phyloP scores from a whole-genome alignment of 1,284 basidiomycete species.

The Gomphus sp. region DNA sequence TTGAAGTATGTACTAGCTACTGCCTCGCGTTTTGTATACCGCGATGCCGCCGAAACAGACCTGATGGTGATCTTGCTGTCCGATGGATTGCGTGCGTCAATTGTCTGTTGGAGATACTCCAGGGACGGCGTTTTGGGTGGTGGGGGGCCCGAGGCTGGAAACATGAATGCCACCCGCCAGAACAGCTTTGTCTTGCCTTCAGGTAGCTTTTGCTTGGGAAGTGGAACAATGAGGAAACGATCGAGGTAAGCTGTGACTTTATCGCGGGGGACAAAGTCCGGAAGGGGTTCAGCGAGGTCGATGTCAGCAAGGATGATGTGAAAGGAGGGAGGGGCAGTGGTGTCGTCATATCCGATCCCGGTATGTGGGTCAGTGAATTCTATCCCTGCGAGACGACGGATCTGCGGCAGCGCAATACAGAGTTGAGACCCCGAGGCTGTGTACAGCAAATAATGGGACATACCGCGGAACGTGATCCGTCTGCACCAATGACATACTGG shows the following conservation, averaged over 20 bases:
- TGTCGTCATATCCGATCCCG: conserved; percentile 15
- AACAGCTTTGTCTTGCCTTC: background rate
- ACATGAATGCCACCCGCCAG: conserved; percentile 10
- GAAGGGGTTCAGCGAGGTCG: conserved; percentile 6
- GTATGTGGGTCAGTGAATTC: conserved; percentile 27
- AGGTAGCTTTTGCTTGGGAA: conserved; percentile 13
- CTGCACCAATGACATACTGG: conserved; percentile 45
- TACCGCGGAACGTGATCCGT: conserved; percentile 44
- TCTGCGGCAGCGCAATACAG: background rate
- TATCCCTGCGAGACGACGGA: conserved; percentile 23
- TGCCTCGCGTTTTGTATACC: conserved; percentile 28
- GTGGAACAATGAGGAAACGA: conserved; percentile 13
- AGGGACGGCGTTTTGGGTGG: conserved; percentile 23
- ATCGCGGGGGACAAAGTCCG: background rate
- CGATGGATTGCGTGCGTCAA: conserved; percentile 23
- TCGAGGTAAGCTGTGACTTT: conserved; percentile 17
- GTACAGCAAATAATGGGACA: conserved; percentile 14
- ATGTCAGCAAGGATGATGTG: conserved; percentile 23
- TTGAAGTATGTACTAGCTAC: conserved; percentile 27
- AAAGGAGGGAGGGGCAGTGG: background rate
- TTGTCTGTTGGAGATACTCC: conserved; percentile 25
- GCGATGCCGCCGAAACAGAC: conserved; percentile 26
- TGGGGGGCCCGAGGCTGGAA: conserved; percentile 19
- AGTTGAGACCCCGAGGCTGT: background rate
- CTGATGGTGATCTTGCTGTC: conserved; percentile 17